Percentiles rank a stretch among this genome's conserved stretches.
phyloP scores from a whole-genome alignment of 2,329 filamentous ascomycete species.

The Elsinoe ampelina region DNA sequence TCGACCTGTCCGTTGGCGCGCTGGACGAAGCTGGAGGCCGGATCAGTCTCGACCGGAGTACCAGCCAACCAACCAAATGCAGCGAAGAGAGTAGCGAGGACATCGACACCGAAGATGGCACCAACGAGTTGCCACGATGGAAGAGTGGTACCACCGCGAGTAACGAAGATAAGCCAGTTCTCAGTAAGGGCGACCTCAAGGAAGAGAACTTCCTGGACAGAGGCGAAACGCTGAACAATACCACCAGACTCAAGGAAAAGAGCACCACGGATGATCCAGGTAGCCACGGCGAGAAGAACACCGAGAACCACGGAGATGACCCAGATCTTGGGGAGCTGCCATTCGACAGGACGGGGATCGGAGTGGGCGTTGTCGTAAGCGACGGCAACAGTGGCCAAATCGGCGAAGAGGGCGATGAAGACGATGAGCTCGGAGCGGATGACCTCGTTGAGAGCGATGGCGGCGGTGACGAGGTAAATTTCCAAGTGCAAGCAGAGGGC shows the following conservation, averaged over 20 bases:
- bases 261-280: slow-evolving; percentile 64
- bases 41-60: slow-evolving; percentile 33
- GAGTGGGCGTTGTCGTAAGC: slow-evolving; percentile 73
- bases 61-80: slow-evolving; percentile 66
- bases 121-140: slow-evolving; percentile 65
- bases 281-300: slow-evolving; percentile 56
- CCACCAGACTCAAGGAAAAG: slow-evolving; percentile 61
- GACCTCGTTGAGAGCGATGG: slow-evolving; percentile 73
- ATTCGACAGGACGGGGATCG: slow-evolving; percentile 65
- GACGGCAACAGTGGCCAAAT: slow-evolving; percentile 69
- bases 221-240: slow-evolving; percentile 65
- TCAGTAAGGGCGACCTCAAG: slow-evolving; percentile 44
- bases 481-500: slow-evolving; percentile 64
- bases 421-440: slow-evolving; percentile 64
- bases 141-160: slow-evolving; percentile 56
- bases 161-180: slow-evolving; percentile 48
- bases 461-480: slow-evolving; percentile 67
- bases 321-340: slow-evolving; percentile 76
- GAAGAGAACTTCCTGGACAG: slow-evolving; percentile 59
- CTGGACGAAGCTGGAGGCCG: slow-evolving; percentile 31
- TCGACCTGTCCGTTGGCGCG: slow-evolving; percentile 42
- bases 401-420: slow-evolving; percentile 70
- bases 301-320: slow-evolving; percentile 63
- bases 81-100: slow-evolving; percentile 62
- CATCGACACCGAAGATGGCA: slow-evolving; percentile 63